Evolutionary conservation across 805 yeast genomes (phyloP), one percentile per base, ranked within the genome.

Genomic region (Phaffomyces antillensis): DNA sequence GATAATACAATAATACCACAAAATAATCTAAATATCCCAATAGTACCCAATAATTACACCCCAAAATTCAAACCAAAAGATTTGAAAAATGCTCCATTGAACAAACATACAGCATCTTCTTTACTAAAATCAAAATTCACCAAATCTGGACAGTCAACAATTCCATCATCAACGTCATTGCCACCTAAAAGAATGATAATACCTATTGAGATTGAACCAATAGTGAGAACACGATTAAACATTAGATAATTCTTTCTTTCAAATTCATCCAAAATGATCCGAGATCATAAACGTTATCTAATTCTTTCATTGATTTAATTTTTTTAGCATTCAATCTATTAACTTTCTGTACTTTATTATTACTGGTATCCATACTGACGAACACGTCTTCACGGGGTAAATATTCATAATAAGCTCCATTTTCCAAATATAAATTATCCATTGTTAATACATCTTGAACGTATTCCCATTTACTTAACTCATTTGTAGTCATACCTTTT

Each of bases 401-500:
- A 32, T 40, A 57, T 39, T 58, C 62, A 25, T 37, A 54, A 39
- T 47, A 54, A 5, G 31, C 2, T 2, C 46, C 51, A 3, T 42
- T 33, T 25, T 53, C 50, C 34, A 44, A 46, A 4, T 56, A 61
- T 3, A 79, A 58, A 26, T 53, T 57, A 1, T 72, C 71, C 12
- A 68, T 67, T 10, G 66, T 54, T 41, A 76, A 61, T 46, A 78
- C 66, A 40, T 75, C 72, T 44, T 79, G 79, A 13, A 86, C 69
- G 4, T 71, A 77, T 17, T 66, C 75, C 95, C 95, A 86, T 56
- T 86, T 86, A 41, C 70, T 78, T 16, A 75, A 65, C 61, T 86
- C 95, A 55, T 82, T 83, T 5, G 90, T 82, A 12, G 93, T 84
- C 59, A 80, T 80, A 0, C 95, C 95, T 36, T 75, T 68, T 50